These are phyloP conservation scores for Suillus bovinus DNA, from an alignment of 768 basidiomycete species.

Conservation along the genomic window DNA sequence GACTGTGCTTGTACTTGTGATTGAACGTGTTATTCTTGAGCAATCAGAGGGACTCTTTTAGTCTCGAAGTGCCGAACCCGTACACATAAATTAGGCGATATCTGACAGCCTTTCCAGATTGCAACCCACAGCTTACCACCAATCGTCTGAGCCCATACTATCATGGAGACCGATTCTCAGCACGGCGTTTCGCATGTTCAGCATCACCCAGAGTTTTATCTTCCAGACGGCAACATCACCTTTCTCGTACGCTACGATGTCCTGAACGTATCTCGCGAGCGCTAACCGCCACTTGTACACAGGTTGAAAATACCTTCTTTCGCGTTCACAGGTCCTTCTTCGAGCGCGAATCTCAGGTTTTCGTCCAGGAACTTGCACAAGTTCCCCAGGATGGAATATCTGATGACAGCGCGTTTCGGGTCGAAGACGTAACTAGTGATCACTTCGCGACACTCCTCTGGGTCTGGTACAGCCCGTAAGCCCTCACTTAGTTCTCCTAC, in stretches of 20 bases:
- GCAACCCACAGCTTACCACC: background rate
- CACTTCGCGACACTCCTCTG: slow-evolving; percentile 51
- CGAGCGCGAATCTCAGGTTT: slow-evolving; percentile 35
- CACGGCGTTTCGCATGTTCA: background rate
- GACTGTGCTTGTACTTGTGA: background rate
- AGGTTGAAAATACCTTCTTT: slow-evolving; percentile 39
- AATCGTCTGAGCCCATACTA: background rate
- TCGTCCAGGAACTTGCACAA: slow-evolving; percentile 25
- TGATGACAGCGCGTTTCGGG: slow-evolving; percentile 4
- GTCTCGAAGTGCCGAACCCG: background rate
- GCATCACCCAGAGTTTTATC: slow-evolving; percentile 43
- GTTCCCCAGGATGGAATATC: slow-evolving; percentile 5
- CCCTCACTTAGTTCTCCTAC: background rate
- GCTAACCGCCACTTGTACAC: background rate
- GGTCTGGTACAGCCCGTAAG: slow-evolving; percentile 59
- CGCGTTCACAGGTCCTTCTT: slow-evolving; percentile 38
- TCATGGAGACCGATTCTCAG: background rate
- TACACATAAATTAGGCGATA: background rate
- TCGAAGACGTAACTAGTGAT: slow-evolving; percentile 27
- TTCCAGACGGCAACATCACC: slow-evolving; percentile 53
- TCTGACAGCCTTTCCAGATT: background rate
- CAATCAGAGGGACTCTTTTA: background rate
- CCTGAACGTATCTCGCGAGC: background rate
- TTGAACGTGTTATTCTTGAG: background rate
- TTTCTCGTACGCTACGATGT: slow-evolving; percentile 45